Evolutionary conservation across 1,284 basidiomycete genomes (phyloP), one percentile per base, ranked within the genome.

Genomic region (Heterobasidion annosum): DNA sequence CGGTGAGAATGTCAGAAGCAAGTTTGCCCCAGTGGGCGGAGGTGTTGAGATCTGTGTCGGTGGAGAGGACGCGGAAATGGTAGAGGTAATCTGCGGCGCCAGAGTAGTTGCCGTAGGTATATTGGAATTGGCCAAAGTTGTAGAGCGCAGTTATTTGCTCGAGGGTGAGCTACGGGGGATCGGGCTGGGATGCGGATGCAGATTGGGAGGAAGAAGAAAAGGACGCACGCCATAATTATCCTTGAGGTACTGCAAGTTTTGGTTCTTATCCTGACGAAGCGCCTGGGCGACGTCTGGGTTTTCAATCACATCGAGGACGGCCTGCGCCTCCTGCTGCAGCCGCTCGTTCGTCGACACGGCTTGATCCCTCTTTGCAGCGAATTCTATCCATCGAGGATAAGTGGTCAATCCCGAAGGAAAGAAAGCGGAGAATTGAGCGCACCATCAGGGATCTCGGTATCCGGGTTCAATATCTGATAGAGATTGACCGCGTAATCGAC

Each of bases 21-120:
- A 99, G 88, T 73, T 98, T 98, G 43, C 96, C 96, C 97, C 96
- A 99, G 72, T 95, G 91, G 5, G 94, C 91, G 9, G 96, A 98
- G 51, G 93, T 86, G 71, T 90, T 93, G 64, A 96, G 86, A 56
- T 94, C 89, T 58, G 80, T 78, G 69, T 97, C 92, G 57, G 94
- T 95, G 49, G 95, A 97, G 58, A 99, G 87, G 49, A 98, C 88
- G 58, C 95, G 91, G 81, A 98, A 99, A 69, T 99, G 96, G 79
- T 99, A 95, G 57, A 99, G 83, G 74, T 97, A 98, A 71, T 98
- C 94, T 53, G 94, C 93, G 18, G 97, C 94, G 58, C 91, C 91
- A 61, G 84, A 88, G 78, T 99, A 99, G 70, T 94, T 93, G 54
- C 97, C 96, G 67, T 93, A 93, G 37, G 94, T 93, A 75, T 93